Percentiles rank a stretch among this genome's conserved stretches.
These are phyloP conservation scores for Vitis cinerea DNA, from an alignment of 164 flowering plant species.

Conservation along the genomic window DNA sequence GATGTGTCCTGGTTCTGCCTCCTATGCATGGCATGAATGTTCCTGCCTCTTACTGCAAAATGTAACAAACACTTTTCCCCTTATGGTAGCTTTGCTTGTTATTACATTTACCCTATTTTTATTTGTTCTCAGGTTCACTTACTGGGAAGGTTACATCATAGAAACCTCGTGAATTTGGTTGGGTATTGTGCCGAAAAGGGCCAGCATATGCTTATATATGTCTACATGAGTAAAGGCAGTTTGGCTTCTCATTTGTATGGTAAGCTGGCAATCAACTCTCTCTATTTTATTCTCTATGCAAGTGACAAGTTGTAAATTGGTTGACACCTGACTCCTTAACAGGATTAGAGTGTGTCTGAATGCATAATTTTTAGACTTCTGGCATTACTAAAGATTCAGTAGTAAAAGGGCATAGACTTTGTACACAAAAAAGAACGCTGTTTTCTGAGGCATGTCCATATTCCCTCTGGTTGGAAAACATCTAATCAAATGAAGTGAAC, in stretches of 20 bases:
- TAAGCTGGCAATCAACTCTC: slow-evolving; percentile 40
- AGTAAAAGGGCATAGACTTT: too few species aligned
- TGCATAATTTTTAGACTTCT: not conserved
- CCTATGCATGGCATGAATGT: too few species aligned
- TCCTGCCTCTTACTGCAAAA: not conserved
- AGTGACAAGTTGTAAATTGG: not conserved
- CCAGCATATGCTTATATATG: slow-evolving; percentile 88
- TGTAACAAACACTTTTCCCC: not conserved
- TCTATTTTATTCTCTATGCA: not conserved
- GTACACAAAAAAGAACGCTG: too few species aligned
- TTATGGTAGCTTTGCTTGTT: not conserved
- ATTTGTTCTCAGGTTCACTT: slow-evolving; percentile 61
- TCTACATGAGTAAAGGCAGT: slow-evolving; percentile 92
- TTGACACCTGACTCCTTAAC: not conserved
- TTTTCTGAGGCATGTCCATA: too few species aligned
- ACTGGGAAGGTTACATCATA: slow-evolving; percentile 91
- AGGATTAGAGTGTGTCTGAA: not conserved
- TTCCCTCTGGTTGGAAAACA: too few species aligned
- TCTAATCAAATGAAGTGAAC: too few species aligned
- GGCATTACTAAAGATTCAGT: not conserved
- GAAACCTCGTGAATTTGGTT: slow-evolving; percentile 95
- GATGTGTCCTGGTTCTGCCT: too few species aligned
- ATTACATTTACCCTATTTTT: not conserved
- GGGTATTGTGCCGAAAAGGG: slow-evolving; percentile 97
- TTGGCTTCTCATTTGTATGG: slow-evolving; percentile 92